phyloP scores from a whole-genome alignment of 305 asterid genomes.

The Solanum hybrid region DNA sequence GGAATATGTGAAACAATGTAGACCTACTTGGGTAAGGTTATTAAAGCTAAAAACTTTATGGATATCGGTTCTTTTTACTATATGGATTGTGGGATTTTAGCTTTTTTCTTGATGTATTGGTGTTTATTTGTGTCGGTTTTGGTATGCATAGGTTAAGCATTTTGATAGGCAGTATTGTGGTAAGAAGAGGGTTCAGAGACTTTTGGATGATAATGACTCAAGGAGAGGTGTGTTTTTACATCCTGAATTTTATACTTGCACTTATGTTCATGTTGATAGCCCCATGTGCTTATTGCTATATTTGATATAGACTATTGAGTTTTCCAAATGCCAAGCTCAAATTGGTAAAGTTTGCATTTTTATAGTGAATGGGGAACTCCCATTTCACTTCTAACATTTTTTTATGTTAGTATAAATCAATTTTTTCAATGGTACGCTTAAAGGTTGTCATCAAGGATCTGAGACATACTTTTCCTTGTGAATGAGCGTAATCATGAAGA shows the following conservation, averaged over 20 bases:
- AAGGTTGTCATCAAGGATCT: background rate
- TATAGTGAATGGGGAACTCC: background rate
- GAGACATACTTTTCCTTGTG: background rate
- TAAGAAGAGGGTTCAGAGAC: slow-evolving; percentile 79
- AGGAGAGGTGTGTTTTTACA: slow-evolving; percentile 89
- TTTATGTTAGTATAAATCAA: background rate
- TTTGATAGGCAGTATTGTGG: slow-evolving; percentile 89
- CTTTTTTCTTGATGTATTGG: background rate
- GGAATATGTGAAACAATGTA: slow-evolving; percentile 56
- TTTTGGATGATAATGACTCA: slow-evolving; percentile 74
- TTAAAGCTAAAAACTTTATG: background rate
- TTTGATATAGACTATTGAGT: background rate
- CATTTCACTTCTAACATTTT: background rate
- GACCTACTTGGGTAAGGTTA: slow-evolving; percentile 73
- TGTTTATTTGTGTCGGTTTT: background rate
- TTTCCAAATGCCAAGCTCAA: background rate
- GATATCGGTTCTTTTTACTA: background rate
- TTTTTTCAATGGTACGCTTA: background rate
- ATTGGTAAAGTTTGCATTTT: background rate
- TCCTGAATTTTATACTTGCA: slow-evolving; percentile 46
- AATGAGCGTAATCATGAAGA: too few relatives aligned
- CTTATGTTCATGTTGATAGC: slow-evolving; percentile 10
- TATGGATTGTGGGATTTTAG: background rate
- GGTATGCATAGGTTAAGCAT: slow-evolving; percentile 67
- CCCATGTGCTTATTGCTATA: background rate